Conservation (phyloP, 2,329 filamentous ascomycete species). For the Dothistroma septosporum region DNA sequence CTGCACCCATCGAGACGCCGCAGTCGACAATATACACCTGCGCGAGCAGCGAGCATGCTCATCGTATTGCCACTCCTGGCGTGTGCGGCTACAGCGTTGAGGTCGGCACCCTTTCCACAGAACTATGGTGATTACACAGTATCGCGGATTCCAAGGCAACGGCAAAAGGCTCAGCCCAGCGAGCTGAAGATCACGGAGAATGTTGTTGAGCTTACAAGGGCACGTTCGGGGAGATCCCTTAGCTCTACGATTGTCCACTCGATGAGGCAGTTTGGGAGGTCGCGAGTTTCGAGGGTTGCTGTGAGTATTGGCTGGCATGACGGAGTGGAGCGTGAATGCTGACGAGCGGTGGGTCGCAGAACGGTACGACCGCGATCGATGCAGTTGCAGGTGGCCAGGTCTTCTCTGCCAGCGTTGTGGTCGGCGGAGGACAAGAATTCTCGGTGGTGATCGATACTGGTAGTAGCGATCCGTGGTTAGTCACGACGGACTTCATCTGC, state of each 20-base stretch:
- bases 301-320: slow-evolving; percentile 5
- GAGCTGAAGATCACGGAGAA: slow-evolving; percentile 26
- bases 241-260: slow-evolving; percentile 29
- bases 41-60: slow-evolving; percentile 7
- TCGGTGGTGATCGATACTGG: slow-evolving; percentile 46
- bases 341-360: slow-evolving; percentile 8
- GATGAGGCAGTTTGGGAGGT: slow-evolving; percentile 22
- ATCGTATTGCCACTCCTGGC: slow-evolving; percentile 11
- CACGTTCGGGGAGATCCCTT: slow-evolving; percentile 18
- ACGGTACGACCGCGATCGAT: slow-evolving; percentile 18
- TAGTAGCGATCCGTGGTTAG: slow-evolving; percentile 47
- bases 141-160: slow-evolving; percentile 16
- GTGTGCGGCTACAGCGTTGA: slow-evolving; percentile 11
- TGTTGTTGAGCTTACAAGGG: slow-evolving; percentile 23
- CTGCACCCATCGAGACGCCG: background rate
- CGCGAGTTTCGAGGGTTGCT: slow-evolving; percentile 8
- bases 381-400: slow-evolving; percentile 28
- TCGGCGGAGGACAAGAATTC: slow-evolving; percentile 33
- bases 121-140: slow-evolving; percentile 20
- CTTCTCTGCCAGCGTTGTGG: slow-evolving; percentile 29
- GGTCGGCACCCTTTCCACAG: slow-evolving; percentile 4
- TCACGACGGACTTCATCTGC: slow-evolving; percentile 30
- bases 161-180: slow-evolving; percentile 9
- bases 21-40: background rate
- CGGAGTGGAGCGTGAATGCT: background rate